These are phyloP conservation scores for Physaria fendleri DNA, from an alignment of 345 rosid genomes.

Conservation along the genomic window DNA sequence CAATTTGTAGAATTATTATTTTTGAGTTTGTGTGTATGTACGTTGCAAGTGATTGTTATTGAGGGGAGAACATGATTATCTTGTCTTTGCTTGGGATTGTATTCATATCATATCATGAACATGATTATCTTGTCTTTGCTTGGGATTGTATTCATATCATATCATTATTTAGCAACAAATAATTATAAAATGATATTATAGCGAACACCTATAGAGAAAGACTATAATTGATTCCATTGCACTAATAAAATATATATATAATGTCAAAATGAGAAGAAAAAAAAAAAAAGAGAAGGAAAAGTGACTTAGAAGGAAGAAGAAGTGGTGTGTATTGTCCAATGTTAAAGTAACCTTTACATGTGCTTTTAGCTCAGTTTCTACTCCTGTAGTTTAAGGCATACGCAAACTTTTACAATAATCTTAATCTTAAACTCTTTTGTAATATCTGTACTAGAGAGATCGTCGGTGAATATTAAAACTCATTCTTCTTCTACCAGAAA, in stretches of 20 bases:
- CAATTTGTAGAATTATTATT: not conserved
- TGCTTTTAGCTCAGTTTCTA: constrained; percentile 33
- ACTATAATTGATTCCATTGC: constrained; percentile 15
- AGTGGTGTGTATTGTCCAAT: constrained; percentile 21
- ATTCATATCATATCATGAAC: constrained; percentile 20
- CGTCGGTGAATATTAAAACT: no score
- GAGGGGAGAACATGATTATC: constrained; percentile 31
- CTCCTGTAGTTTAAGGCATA: constrained; percentile 28
- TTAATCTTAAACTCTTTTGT: no score
- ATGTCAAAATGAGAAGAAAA: constrained; percentile 24
- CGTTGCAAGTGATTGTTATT: constrained; percentile 25
- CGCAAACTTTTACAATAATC: constrained; percentile 22
- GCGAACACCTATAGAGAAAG: constrained; percentile 8
- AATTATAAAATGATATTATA: constrained; percentile 13
- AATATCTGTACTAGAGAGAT: no score
- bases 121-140: constrained; percentile 37
- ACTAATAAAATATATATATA: not conserved
- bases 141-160: constrained; percentile 26
- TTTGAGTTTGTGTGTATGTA: constrained; percentile 20
- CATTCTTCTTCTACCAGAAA: no score
- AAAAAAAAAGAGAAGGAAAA: constrained; percentile 25
- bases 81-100: constrained; percentile 38
- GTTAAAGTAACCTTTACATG: constrained; percentile 31
- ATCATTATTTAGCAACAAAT: constrained; percentile 18
- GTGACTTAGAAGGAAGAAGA: constrained; percentile 33